Evolutionary conservation across 2,329 filamentous ascomycete species (phyloP), one percentile per base, ranked within the genome.

Genomic region (Venturia effusa): DNA sequence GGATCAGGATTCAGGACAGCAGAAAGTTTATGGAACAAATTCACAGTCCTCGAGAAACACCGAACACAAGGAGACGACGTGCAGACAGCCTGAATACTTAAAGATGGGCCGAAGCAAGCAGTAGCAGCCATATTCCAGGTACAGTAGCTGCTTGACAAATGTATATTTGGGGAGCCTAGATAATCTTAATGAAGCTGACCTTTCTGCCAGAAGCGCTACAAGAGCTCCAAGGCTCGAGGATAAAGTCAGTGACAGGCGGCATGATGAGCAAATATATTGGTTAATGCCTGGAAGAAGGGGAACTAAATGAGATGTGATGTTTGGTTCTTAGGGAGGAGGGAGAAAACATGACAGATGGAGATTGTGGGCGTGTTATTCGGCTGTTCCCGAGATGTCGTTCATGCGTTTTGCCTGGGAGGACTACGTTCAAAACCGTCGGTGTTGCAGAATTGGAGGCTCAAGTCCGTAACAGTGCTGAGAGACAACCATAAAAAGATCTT

Each of bases 151-250:
- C 51, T 57, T 57, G 27, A 57, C 3, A 57, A 34, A n/a, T 57
- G 51, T 57, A 57, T 57, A 57, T 57, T 54, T 13, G 51, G n/a
- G 34, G 34, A 34, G 51, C 51, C 51, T 57, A 34, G 51, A 57
- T 30, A 57, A 57, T 34, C 51, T 57, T 57, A 30, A 57, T 34
- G 30, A 57, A 57, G 51, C 51, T 57, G 27, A 7, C 15, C 27
- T n/a, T n/a, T 57, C 51, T 34, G 15, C 27, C 51, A 27, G 27
- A 57, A 34, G 30, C 30, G 34, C 27, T 27, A 57, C 51, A n/a
- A 17, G 30, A 57, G 30, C 51, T 57, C 51, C 51, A 57, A 57
- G 51, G 27, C n/a, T 34, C 30, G 19, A 17, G 51, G 51, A 57
- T 8, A 57, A n/a, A n/a, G 51, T 32, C 27, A 57, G 15, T 57